Percentiles rank a stretch among this genome's conserved stretches.
Evolutionary conservation across 306 rosid species (phyloP).

Genomic region (Neltuma alba): DNA sequence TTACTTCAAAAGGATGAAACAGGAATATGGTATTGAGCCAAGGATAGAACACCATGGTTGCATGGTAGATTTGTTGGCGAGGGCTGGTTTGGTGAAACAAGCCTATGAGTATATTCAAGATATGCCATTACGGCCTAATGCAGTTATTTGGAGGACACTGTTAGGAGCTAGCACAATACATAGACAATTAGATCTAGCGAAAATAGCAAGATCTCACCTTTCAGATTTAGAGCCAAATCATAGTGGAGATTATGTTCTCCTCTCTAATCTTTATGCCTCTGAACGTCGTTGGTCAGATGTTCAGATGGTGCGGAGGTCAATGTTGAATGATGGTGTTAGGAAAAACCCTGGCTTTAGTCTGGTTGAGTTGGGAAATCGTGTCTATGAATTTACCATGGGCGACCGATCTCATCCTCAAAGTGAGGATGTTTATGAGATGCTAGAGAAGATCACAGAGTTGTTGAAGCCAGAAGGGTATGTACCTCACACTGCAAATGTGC

Average conservation of each 20-base stretch:
- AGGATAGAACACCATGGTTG: conserved; percentile 66
- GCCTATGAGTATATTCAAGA: conserved; percentile 57
- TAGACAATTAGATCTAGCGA: conserved; percentile 52
- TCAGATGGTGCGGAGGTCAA: conserved; percentile 49
- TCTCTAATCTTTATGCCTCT: conserved; percentile 62
- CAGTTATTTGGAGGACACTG: conserved; percentile 61
- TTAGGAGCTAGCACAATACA: conserved; percentile 60
- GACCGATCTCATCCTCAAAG: conserved; percentile 62
- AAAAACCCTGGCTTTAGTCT: conserved; percentile 62
- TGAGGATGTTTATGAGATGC: conserved; percentile 48
- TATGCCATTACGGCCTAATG: conserved; percentile 59
- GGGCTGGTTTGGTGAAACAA: conserved; percentile 59
- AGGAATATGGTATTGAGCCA: conserved; percentile 50
- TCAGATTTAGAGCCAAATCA: conserved; percentile 54
- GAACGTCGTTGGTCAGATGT: conserved; percentile 60
- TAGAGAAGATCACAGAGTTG: conserved; percentile 52
- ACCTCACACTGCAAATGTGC: conserved; percentile 60
- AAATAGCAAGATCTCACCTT: conserved; percentile 55
- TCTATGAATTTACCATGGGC: conserved; percentile 60
- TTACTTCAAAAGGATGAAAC: conserved; percentile 54
- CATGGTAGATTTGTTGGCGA: conserved; percentile 62
- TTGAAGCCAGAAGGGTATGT: conserved; percentile 63
- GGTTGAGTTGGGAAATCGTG: conserved; percentile 59
- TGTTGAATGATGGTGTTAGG: conserved; percentile 56
- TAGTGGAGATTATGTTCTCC: conserved; percentile 65